Conservation (phyloP, 2,329 filamentous ascomycete species). For the Phialophora chinensis region DNA sequence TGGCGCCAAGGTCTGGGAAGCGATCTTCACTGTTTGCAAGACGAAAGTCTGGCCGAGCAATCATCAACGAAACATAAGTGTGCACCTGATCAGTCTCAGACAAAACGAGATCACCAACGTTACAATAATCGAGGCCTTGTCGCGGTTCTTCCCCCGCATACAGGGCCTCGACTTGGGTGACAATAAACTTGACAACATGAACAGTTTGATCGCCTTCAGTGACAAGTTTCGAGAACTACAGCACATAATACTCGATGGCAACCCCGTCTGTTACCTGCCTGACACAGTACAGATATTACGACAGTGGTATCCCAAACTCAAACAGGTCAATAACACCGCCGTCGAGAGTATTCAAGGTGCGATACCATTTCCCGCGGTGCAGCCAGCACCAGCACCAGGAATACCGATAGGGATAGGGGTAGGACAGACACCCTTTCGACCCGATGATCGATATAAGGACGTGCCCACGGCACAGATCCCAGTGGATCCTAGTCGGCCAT, state of each 20-base stretch:
- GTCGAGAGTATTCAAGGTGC: conserved; percentile 65
- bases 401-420: neutral
- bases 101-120: conserved; percentile 80
- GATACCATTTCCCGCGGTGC: conserved; percentile 1
- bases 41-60: conserved; percentile 70
- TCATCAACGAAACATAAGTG: conserved; percentile 75
- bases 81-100: conserved; percentile 81
- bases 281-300: conserved; percentile 72
- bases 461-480: conserved; percentile 60
- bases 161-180: conserved; percentile 87
- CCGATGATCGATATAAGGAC: conserved; percentile 75
- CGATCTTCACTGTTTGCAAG: conserved; percentile 85
- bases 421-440: conserved; percentile 51
- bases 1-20: conserved; percentile 86
- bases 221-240: conserved; percentile 78
- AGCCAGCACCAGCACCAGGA: neutral
- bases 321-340: conserved; percentile 71
- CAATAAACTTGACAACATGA: conserved; percentile 75
- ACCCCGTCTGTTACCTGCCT: conserved; percentile 70
- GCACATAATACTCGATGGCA: conserved; percentile 78
- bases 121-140: conserved; percentile 72
- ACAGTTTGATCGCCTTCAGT: conserved; percentile 75
- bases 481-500: conserved; percentile 55
- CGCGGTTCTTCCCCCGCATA: conserved; percentile 80
- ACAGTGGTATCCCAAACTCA: conserved; percentile 82